These are phyloP conservation scores for Jamesozyma gamospora DNA, from an alignment of 805 yeast genomes.

Conservation along the genomic window DNA sequence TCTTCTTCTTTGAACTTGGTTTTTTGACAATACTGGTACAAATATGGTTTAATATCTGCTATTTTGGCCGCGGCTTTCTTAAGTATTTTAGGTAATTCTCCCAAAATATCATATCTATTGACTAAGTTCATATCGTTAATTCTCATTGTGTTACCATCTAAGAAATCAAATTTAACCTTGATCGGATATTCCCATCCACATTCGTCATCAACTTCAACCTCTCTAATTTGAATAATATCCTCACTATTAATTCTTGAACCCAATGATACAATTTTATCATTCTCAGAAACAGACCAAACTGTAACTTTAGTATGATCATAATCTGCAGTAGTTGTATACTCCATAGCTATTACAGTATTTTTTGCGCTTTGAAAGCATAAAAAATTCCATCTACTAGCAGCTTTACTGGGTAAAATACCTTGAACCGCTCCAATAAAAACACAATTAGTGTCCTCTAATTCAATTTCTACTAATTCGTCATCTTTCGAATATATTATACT, in stretches of 20 bases:
- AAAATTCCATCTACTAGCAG: constrained; percentile 84
- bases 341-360: constrained; percentile 67
- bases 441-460: constrained; percentile 29
- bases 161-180: constrained; percentile 27
- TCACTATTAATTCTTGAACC: constrained; percentile 46
- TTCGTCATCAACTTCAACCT: constrained; percentile 41
- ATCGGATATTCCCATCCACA: constrained; percentile 77
- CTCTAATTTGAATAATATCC: constrained; percentile 29
- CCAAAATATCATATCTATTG: constrained; percentile 82
- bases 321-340: constrained; percentile 70
- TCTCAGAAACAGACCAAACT: constrained; percentile 35
- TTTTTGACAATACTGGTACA: constrained; percentile 69
- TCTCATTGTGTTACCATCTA: constrained; percentile 21
- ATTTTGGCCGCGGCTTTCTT: constrained; percentile 70
- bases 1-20: constrained; percentile 43
- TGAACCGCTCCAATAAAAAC: constrained; percentile 83
- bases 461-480: constrained; percentile 15
- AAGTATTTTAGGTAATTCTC: constrained; percentile 74
- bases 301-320: constrained; percentile 40
- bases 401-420: constrained; percentile 89
- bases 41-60: constrained; percentile 75
- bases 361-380: constrained; percentile 61
- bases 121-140: constrained; percentile 48
- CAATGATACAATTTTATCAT: constrained; percentile 41
- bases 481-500: constrained; percentile 28